Percentiles rank a stretch among this genome's conserved stretches.
Conservation (phyloP, 805 yeast species). For the Ogataea naganishii region DNA sequence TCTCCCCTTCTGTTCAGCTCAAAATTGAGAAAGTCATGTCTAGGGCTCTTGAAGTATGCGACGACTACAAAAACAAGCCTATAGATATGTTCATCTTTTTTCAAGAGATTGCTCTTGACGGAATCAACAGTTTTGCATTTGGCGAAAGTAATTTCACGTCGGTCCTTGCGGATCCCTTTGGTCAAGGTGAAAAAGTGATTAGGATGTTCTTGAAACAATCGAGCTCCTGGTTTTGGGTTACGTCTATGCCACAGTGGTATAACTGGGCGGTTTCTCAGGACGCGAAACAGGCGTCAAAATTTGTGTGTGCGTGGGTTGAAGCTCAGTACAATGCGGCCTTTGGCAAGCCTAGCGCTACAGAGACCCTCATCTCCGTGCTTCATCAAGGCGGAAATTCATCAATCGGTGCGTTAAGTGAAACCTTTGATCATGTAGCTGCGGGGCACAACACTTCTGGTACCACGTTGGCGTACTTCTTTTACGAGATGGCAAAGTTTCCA, state of each 20-base stretch:
- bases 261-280: constrained; percentile 34
- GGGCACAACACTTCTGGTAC: constrained; percentile 73
- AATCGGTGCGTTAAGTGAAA: constrained; percentile 33
- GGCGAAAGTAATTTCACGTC: constrained; percentile 42
- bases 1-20: constrained; percentile 21
- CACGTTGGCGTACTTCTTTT: constrained; percentile 50
- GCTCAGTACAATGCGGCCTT: constrained; percentile 17
- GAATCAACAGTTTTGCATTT: constrained; percentile 50
- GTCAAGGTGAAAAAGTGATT: constrained; percentile 32
- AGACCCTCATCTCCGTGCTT: constrained; percentile 17
- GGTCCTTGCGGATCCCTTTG: constrained; percentile 28
- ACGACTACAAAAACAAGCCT: constrained; percentile 14
- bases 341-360: constrained; percentile 8
- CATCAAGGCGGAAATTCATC: constrained; percentile 8
- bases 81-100: constrained; percentile 55
- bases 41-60: constrained; percentile 17
- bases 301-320: constrained; percentile 37
- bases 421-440: constrained; percentile 62
- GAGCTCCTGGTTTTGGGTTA: constrained; percentile 59
- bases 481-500: constrained; percentile 44
- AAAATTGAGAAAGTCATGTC: constrained; percentile 26
- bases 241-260: constrained; percentile 49
- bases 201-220: constrained; percentile 40
- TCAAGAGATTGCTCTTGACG: constrained; percentile 67
- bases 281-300: constrained; percentile 28